Conservation (phyloP, 306 rosid genomes). For the Phaseolus lunatus region DNA sequence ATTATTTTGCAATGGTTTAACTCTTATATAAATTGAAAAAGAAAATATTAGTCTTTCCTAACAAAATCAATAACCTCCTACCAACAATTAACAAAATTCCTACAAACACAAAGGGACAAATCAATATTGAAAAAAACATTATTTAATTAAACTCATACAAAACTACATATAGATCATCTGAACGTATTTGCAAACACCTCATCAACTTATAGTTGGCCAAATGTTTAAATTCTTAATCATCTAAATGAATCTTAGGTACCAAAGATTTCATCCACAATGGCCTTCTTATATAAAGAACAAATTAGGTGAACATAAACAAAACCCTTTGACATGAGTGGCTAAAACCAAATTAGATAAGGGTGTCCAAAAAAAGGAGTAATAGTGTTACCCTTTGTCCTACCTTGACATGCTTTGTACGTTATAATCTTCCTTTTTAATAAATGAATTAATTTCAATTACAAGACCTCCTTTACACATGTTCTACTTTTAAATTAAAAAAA, state of each 20-base stretch:
- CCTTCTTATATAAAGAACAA: constrained; percentile 39
- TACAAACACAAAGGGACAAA: no score
- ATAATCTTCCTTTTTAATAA: constrained; percentile 32
- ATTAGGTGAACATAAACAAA: constrained; percentile 45
- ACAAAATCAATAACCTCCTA: no score
- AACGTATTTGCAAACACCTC: no score
- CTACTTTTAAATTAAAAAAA: constrained; percentile 50
- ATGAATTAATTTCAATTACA: constrained; percentile 40
- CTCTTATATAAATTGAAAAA: no score
- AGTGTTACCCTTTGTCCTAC: constrained; percentile 45
- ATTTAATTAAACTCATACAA: no score
- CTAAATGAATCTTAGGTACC: constrained; percentile 21
- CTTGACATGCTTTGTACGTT: constrained; percentile 44
- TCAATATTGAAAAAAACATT: no score
- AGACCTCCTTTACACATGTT: constrained; percentile 47
- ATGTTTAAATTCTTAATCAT: not conserved
- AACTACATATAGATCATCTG: no score
- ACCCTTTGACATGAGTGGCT: constrained; percentile 43
- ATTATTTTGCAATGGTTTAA: no score
- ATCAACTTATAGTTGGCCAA: constrained; percentile 19
- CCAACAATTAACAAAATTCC: no score
- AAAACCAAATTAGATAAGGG: constrained; percentile 44
- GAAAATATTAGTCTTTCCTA: no score
- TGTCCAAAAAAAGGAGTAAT: constrained; percentile 40
- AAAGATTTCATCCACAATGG: constrained; percentile 30